Conservation (phyloP, 1,284 basidiomycete species). For the Kwoniella shivajii region DNA sequence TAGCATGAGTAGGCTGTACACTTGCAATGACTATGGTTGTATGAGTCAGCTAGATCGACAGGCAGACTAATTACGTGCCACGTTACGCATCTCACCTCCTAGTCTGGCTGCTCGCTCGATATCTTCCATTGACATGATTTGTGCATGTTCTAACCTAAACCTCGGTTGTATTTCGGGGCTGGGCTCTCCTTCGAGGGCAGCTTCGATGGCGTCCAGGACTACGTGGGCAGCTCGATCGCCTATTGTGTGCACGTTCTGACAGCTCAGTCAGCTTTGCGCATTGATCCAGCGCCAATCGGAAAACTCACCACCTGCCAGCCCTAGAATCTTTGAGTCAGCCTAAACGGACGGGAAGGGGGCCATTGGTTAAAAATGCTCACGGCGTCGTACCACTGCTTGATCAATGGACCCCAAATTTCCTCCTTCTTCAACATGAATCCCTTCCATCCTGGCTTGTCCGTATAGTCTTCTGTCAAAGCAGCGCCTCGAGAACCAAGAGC, state of each 20-base stretch:
- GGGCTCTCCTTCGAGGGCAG: slow-evolving; percentile 57
- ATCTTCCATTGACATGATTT: slow-evolving; percentile 75
- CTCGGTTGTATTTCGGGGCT: slow-evolving; percentile 54
- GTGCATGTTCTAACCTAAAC: slow-evolving; percentile 86
- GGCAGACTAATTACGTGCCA: too few relatives aligned
- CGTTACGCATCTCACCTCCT: slow-evolving; percentile 61
- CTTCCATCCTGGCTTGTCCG: slow-evolving; percentile 69
- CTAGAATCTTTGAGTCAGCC: slow-evolving; percentile 20
- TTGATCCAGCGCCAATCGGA: not conserved
- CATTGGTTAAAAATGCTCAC: slow-evolving; percentile 56
- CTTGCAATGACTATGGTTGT: slow-evolving; percentile 80
- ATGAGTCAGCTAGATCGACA: not conserved
- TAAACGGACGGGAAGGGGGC: too few relatives aligned
- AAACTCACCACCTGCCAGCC: slow-evolving; percentile 56
- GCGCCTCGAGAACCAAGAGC: slow-evolving; percentile 91
- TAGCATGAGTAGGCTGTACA: slow-evolving; percentile 87
- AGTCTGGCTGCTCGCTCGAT: slow-evolving; percentile 68
- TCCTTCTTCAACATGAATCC: slow-evolving; percentile 70
- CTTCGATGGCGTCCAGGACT: slow-evolving; percentile 77
- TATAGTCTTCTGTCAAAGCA: slow-evolving; percentile 80
- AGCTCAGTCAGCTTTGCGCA: not conserved
- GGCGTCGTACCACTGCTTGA: slow-evolving; percentile 68
- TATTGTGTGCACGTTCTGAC: slow-evolving; percentile 85
- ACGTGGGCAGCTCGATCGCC: slow-evolving; percentile 85
- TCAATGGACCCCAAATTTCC: slow-evolving; percentile 60